Evolutionary conservation across 371 early-diverging fungal genomes (phyloP), one percentile per base, ranked within the genome.

Genomic region (Actinomortierella wolfii): DNA sequence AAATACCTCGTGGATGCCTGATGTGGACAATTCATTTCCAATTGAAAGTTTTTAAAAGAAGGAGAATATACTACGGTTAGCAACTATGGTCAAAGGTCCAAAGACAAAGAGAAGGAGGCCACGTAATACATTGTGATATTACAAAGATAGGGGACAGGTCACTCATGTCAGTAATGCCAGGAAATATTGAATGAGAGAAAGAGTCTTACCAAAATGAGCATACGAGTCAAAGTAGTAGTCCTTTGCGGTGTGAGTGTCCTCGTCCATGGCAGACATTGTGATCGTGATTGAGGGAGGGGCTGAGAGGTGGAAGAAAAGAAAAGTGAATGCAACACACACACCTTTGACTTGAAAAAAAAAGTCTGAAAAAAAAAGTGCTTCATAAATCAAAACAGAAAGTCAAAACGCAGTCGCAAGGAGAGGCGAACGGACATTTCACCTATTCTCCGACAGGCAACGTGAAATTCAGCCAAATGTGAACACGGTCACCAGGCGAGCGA

Each of bases 191-290:
- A n/a, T n/a, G 1, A 20, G 2, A 5, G 28, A 2, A 20, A 34
- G 17, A 21, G 39, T 25, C 80, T 76, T 94, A 85, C 96, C 97
- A 73, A 92, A 93, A 75, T 94, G 94, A 41, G 96, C 96, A 83
- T 97, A 98, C 41, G 95, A 94, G 78, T 93, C 95, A 84, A 96
- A 97, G 90, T 97, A 97, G 79, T 94, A 95, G 78, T 96, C 93
- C 78, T 91, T 92, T 26, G 74, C 74, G 45, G 74, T 73, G 47
- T 60, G 74, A 21, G 74, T 67, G 61, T 73, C 74, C 26, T 41
- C 67, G 59, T 73, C 74, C 67, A 67, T 67, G 60, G 60, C 64
- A 54, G 71, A 71, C 71, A 71, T 70, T 60, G 49, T 56, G 43
- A 20, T 15, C n/a, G 34, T 34, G 34, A 50, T 63, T 51, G 28